Base-by-base conservation (phyloP, 2,329 filamentous ascomycete species). In the Diaporthe destruens region DNA sequence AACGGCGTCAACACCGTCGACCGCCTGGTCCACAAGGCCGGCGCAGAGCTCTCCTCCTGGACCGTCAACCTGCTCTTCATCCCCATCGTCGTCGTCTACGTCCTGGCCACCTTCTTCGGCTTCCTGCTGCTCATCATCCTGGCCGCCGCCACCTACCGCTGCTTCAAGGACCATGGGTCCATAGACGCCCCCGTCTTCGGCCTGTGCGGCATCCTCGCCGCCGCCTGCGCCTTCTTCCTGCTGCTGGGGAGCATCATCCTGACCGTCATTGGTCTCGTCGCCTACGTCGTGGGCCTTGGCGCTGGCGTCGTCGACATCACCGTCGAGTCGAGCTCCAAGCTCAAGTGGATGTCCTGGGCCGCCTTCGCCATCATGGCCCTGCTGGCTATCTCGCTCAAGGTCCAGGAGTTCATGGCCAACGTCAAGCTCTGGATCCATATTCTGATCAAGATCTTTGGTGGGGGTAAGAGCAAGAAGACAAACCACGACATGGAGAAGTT, bases 271-370 rank as follows among this genome's bases (percentile, higher is more conserved):
- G 53, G 56, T 4, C 57, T 74, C 8, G 53, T 74, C 6, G 72
- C 71, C 7, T 74, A 59, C 8, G 49, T 74, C 5, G 53, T 74
- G 7, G 72, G 70, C 12, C 57, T 72, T 7, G 70, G 51, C 12
- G 70, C 53, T 4, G 63, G 63, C 34, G 72, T 74, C 4, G 66
- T 72, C 29, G 72, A 71, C 4, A 74, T 74, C 42, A 59, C 65
- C n/a, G 57, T 74, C 11, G 44, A 53, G n/a, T 72, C 72, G n/a
- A 67, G 72, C 39, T 59, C 71, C 3, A 32, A 55, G 65, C 72
- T 74, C 49, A 74, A 74, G 70, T 74, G 72, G 72, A 59, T 74
- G 53, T 74, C 72, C 16, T 74, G 72, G 72, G 72, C 72, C 1
- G 72, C 72, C 9, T 74, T 69, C 18, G 25, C 67, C 16, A 54